Evolutionary conservation across 1,284 basidiomycete genomes (phyloP).

Genomic region (Leccinum cinnamomeum): DNA sequence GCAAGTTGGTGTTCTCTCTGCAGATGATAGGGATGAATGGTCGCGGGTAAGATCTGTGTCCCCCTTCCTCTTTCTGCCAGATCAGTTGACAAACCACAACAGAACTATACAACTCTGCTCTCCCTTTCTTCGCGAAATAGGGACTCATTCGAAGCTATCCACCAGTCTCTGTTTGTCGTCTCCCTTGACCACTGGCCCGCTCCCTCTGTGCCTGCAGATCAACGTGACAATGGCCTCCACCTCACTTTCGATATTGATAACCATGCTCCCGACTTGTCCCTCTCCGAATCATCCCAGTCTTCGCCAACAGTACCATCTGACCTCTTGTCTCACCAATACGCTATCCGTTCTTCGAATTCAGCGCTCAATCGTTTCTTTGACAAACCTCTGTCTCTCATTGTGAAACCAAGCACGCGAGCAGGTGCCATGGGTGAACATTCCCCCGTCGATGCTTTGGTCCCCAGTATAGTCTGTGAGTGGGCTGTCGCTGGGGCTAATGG

Average conservation of each 20-base stretch:
- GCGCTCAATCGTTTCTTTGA: conserved; percentile 92
- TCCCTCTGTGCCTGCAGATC: conserved; percentile 30
- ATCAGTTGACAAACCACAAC: background rate
- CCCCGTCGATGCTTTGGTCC: conserved; percentile 88
- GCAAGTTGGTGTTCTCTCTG: conserved; percentile 72
- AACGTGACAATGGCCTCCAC: conserved; percentile 30
- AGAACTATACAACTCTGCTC: conserved; percentile 25
- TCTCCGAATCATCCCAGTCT: conserved; percentile 5
- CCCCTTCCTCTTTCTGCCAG: background rate
- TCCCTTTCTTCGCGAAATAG: conserved; percentile 22
- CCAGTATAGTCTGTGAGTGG: conserved; percentile 89
- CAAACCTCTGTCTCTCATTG: conserved; percentile 81
- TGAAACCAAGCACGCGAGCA: conserved; percentile 85
- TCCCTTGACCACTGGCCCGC: conserved; percentile 64
- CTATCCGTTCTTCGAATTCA: conserved; percentile 67
- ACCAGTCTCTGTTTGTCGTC: conserved; percentile 56
- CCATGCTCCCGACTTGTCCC: background rate
- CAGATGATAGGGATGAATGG: conserved; percentile 86
- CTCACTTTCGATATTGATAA: conserved; percentile 35
- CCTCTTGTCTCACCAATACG: conserved; percentile 81
- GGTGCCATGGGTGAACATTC: conserved; percentile 94
- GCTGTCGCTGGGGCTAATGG: conserved; percentile 45
- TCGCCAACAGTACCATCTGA: conserved; percentile 20
- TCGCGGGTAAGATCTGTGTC: conserved; percentile 53
- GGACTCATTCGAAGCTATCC: conserved; percentile 17